Conservation (phyloP, 768 basidiomycete species). For the Suillus ampliporus region DNA sequence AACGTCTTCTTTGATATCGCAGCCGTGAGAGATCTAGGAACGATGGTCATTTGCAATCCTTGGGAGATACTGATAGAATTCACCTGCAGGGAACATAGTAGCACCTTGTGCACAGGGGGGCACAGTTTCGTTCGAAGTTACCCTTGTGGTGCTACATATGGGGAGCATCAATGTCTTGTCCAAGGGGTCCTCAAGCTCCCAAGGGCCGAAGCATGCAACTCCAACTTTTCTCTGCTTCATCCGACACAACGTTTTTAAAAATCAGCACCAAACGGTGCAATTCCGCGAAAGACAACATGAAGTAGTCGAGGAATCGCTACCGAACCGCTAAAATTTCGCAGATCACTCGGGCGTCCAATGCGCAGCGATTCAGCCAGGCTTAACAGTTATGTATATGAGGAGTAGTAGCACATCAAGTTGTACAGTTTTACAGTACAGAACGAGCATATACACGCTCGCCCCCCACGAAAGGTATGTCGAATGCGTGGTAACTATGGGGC, state of each 20-base stretch:
- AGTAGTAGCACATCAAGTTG: slow-evolving; percentile 12
- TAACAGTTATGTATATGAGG: slow-evolving; percentile 9
- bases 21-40: no score
- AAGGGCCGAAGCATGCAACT: background rate
- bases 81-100: no score
- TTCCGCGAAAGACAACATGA: background rate
- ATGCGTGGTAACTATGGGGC: slow-evolving; percentile 8
- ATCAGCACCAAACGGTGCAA: background rate
- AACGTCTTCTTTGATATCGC: no score
- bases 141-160: no score
- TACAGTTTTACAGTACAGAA: slow-evolving; percentile 9
- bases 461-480: slow-evolving; percentile 1
- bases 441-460: background rate
- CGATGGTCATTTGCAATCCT: no score
- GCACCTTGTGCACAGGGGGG: no score
- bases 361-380: background rate
- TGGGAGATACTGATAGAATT: no score
- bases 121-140: no score
- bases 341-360: background rate
- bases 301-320: background rate
- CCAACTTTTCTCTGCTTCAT: background rate
- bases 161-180: no score
- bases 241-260: background rate
- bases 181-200: no score
- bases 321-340: background rate